Percentiles rank a stretch among this genome's conserved stretches.
Conservation (phyloP, 805 yeast species). For the Schwanniomyces vanrijiae region DNA sequence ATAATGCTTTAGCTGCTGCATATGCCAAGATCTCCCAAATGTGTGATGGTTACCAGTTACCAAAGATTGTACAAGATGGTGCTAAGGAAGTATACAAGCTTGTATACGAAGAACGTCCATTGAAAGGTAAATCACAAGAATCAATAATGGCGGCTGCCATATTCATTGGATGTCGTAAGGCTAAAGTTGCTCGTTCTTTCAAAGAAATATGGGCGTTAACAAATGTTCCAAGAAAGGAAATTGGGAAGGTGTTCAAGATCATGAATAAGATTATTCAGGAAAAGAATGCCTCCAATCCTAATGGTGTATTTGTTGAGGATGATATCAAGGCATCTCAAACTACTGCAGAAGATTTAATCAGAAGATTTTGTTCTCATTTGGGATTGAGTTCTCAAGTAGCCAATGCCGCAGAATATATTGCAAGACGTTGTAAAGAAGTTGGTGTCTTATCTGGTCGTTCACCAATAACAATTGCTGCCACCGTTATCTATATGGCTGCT, state of each 20-base stretch:
- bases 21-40: conserved; percentile 89
- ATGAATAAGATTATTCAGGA: conserved; percentile 62
- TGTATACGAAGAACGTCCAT: conserved; percentile 80
- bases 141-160: conserved; percentile 96
- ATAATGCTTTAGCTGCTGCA: conserved; percentile 83
- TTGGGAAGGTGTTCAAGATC: conserved; percentile 85
- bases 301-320: conserved; percentile 43
- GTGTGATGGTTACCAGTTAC: conserved; percentile 95
- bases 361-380: conserved; percentile 93
- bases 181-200: conserved; percentile 90
- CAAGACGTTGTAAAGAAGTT: conserved; percentile 82
- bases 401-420: conserved; percentile 90
- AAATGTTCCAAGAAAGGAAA: conserved; percentile 89
- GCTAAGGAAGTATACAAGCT: conserved; percentile 95
- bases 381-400: conserved; percentile 84
- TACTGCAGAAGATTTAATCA: conserved; percentile 89
- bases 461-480: conserved; percentile 97
- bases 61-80: conserved; percentile 94
- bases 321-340: conserved; percentile 75
- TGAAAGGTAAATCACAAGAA: conserved; percentile 90
- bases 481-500: conserved; percentile 92
- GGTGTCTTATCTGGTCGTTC: conserved; percentile 96
- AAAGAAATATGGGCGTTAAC: conserved; percentile 96
- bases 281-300: conserved; percentile 54
- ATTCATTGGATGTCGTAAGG: conserved; percentile 90